Evolutionary conservation across 1,284 basidiomycete genomes (phyloP).

Genomic region (Ganoderma sinense): DNA sequence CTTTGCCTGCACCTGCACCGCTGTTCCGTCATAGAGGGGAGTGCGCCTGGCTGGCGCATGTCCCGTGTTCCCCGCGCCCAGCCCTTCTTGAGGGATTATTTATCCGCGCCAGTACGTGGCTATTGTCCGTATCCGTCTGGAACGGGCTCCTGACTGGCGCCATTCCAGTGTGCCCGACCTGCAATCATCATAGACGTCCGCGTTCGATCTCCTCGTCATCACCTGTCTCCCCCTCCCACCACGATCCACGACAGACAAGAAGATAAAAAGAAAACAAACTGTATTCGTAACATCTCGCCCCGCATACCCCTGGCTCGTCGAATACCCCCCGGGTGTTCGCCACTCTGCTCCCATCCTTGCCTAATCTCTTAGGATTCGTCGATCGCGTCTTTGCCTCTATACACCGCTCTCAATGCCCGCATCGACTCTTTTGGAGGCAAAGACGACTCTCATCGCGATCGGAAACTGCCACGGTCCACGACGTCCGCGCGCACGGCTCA

Average conservation of each 20-base stretch:
- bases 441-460: not conserved
- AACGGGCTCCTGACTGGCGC: not conserved
- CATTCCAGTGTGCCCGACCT: not conserved
- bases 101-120: not conserved
- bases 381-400: not conserved
- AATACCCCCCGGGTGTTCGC: slow-evolving; percentile 15
- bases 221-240: not conserved
- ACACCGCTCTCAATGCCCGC: not conserved
- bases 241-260: slow-evolving; percentile 15
- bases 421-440: not conserved
- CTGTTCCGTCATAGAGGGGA: slow-evolving; percentile 11
- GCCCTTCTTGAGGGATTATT: not conserved
- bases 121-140: not conserved
- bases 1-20: not conserved
- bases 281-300: slow-evolving; percentile 16
- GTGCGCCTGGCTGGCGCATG: slow-evolving; percentile 1
- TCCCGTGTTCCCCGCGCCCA: not conserved
- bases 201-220: not conserved
- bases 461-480: not conserved
- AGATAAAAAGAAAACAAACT: slow-evolving; percentile 13
- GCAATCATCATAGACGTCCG: slow-evolving; percentile 3
- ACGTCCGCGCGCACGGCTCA: not conserved
- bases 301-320: slow-evolving; percentile 20
- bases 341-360: slow-evolving; percentile 3
- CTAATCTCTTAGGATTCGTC: not conserved